Evolutionary conservation across 495 filamentous ascomycete species (phyloP).

Genomic region (Sphaerosporella brunnea): DNA sequence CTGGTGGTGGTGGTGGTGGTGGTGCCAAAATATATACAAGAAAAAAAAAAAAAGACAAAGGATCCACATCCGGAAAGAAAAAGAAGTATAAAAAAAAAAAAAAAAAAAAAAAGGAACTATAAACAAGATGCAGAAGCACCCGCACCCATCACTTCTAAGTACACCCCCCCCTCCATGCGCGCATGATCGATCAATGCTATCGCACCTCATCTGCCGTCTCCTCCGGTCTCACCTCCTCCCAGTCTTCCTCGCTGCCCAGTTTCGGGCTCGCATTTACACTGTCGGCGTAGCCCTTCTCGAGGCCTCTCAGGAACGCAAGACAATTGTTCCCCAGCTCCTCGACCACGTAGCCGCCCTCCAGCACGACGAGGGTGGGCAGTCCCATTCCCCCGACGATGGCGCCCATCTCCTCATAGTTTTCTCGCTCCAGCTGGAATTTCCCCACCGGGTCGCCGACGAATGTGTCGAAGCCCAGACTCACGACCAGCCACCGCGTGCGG

Average conservation of each 20-base stretch:
- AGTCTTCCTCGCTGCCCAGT: not conserved
- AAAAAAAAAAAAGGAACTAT: too few species aligned
- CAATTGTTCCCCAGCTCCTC: constrained; percentile 8
- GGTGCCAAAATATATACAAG: too few species aligned
- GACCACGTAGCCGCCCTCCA: constrained; percentile 16
- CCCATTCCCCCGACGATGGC: constrained; percentile 7
- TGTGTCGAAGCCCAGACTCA: constrained; percentile 17
- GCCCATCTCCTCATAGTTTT: constrained; percentile 10
- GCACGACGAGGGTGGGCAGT: constrained; percentile 7
- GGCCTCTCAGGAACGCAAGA: not conserved
- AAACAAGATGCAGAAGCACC: too few species aligned
- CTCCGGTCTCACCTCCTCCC: not conserved
- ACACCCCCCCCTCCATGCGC: too few species aligned
- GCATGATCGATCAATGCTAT: too few species aligned
- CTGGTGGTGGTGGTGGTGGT: too few species aligned
- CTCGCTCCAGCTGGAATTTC: constrained; percentile 7
- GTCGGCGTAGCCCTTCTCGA: not conserved
- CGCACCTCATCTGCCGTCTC: not conserved
- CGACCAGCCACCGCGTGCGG: constrained; percentile 7
- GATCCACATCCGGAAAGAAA: too few species aligned
- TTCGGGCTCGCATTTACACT: not conserved
- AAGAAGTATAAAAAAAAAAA: too few species aligned
- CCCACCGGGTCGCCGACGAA: constrained; percentile 11
- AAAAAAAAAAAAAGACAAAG: too few species aligned
- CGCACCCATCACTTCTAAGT: too few species aligned